Evolutionary conservation across 129 eudicot genomes (phyloP), one percentile per base, ranked within the genome.

Genomic region (Arctium lappa): DNA sequence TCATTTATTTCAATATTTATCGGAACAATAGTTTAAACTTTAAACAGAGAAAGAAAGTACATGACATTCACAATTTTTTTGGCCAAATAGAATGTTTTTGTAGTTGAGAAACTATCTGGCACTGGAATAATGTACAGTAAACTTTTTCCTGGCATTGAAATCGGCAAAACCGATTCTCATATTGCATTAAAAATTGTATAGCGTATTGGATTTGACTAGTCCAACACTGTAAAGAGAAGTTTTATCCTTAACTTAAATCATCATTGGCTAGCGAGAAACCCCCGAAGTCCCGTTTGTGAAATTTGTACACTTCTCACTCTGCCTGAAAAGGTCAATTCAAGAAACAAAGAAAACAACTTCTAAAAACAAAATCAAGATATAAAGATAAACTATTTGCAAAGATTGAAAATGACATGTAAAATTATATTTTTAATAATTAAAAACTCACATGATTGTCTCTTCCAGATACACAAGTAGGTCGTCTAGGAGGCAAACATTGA

Each of bases 401-500:
- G 27, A 13, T 6, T 6, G 3, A 9, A 22, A 79, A 22, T n/a
- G 18, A 53, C 16, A 77, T 5, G 16, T 70, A 44, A 0, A 66
- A 8, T 13, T 5, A 34, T 32, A 66, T 38, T 16, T 38, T 38
- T 56, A 36, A 50, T 50, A 69, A 13, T 13, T 4, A 31, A 8
- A 71, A 70, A 79, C 90, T 79, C 83, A 87, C 88, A 63, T 74
- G 76, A 66, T 75, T 83, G 75, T 83, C 85, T 53, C 81, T 75
- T 84, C 93, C 91, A 4, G 98, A 90, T 74, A 91, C 66, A 83
- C 94, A 94, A 53, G 92, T 85, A 33, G 98, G 98, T 79, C 95
- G 92, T 72, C 98, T 80, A 27, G 98, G 98, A 10, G 98, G 98
- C 30, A 94, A 79, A 78, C 90, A 88, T 44, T 91, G 95, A 79